A percentile compares a stretch with the other conserved stretches of the same genome.
phyloP scores from a whole-genome alignment of 345 rosid species.

The Iberis pinnata region DNA sequence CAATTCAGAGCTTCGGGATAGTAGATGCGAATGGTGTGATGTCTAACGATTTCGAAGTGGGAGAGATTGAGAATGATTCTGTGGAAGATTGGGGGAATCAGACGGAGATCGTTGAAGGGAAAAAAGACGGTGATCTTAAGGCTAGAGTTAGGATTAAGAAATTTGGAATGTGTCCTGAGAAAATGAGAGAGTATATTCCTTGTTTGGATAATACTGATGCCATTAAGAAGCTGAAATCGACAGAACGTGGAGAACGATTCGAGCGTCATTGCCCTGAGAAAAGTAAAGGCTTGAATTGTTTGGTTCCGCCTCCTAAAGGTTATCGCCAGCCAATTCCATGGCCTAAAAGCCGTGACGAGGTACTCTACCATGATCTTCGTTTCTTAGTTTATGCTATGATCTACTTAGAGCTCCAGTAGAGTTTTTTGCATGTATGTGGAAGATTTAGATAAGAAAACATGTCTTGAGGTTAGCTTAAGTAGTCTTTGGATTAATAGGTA shows the following conservation, averaged over 20 bases:
- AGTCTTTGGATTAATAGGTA: conserved; percentile 23
- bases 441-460: neutral
- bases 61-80: conserved; percentile 56
- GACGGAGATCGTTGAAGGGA: conserved; percentile 28
- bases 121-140: conserved; percentile 20
- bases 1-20: conserved; percentile 56
- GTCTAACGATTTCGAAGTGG: conserved; percentile 80
- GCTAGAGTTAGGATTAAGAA: conserved; percentile 36
- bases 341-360: conserved; percentile 96
- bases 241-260: conserved; percentile 64
- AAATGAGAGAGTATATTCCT: conserved; percentile 82
- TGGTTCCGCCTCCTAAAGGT: conserved; percentile 83
- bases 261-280: conserved; percentile 85
- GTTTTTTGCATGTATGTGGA: too few species aligned
- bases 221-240: conserved; percentile 58
- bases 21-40: conserved; percentile 77
- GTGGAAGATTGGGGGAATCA: conserved; percentile 58
- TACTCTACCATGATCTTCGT: too few species aligned
- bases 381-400: too few species aligned
- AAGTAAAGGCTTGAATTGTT: conserved; percentile 63
- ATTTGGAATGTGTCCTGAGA: conserved; percentile 52
- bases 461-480: neutral
- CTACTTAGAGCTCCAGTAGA: too few species aligned
- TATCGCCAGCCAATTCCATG: conserved; percentile 74
- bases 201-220: conserved; percentile 79